A percentile compares a stretch with the other conserved stretches of the same genome.
Evolutionary conservation across 1,284 basidiomycete genomes (phyloP).

Genomic region (Sphaerobolus stellatus): DNA sequence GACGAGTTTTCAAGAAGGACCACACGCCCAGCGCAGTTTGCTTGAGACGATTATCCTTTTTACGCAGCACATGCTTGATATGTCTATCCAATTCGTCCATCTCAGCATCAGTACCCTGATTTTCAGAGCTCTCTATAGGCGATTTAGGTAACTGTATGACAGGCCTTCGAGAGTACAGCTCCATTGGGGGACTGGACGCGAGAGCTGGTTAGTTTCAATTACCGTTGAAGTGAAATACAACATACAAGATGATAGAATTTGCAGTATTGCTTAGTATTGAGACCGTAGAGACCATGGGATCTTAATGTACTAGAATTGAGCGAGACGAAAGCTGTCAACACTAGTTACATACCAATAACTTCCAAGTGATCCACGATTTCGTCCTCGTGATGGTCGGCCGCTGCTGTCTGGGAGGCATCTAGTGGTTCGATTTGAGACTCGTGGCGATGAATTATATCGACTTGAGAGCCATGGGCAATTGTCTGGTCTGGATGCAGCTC

Average conservation of each 20-base stretch:
- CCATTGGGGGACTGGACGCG: slow-evolving; percentile 56
- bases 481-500: neutral
- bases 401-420: slow-evolving; percentile 12
- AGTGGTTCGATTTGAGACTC: slow-evolving; percentile 23
- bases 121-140: slow-evolving; percentile 34
- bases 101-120: slow-evolving; percentile 27
- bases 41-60: slow-evolving; percentile 60
- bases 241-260: slow-evolving; percentile 70
- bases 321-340: slow-evolving; percentile 2
- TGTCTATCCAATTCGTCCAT: slow-evolving; percentile 73
- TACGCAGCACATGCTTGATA: slow-evolving; percentile 74
- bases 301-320: slow-evolving; percentile 34
- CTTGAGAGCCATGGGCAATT: slow-evolving; percentile 26
- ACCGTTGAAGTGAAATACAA: neutral
- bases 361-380: slow-evolving; percentile 77
- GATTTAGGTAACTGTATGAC: slow-evolving; percentile 53
- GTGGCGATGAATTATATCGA: slow-evolving; percentile 30
- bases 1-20: slow-evolving; percentile 83
- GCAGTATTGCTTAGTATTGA: slow-evolving; percentile 75
- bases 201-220: neutral
- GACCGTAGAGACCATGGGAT: slow-evolving; percentile 70
- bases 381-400: slow-evolving; percentile 55
- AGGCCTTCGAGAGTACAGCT: slow-evolving; percentile 68
- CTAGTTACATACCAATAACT: slow-evolving; percentile 56
- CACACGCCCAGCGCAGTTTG: slow-evolving; percentile 71